These are phyloP conservation scores for Termitomyces sp. DNA, from an alignment of 768 basidiomycete species.

Conservation along the genomic window DNA sequence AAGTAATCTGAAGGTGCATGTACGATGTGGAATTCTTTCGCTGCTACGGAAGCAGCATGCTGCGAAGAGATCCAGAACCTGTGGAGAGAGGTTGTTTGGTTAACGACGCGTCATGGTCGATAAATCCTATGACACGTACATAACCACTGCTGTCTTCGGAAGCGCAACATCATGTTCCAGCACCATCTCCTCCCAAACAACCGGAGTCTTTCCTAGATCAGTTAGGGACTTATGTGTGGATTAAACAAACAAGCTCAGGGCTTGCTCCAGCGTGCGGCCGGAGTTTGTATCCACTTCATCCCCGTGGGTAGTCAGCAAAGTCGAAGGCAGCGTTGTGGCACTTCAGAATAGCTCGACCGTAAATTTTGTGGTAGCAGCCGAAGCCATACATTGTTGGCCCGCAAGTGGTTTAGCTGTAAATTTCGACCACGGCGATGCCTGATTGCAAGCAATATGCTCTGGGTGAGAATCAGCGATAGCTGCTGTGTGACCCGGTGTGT, in stretches of 20 bases:
- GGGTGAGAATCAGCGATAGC: constrained; percentile 63
- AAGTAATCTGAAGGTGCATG: constrained; percentile 77
- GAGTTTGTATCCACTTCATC: constrained; percentile 74
- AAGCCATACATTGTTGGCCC: constrained; percentile 76
- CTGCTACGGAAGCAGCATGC: constrained; percentile 52
- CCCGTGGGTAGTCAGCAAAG: constrained; percentile 74
- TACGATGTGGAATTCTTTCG: constrained; percentile 56
- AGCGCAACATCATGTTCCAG: constrained; percentile 43
- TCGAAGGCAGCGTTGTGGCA: constrained; percentile 48
- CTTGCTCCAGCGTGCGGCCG: constrained; percentile 56
- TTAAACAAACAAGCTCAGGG: constrained; percentile 57
- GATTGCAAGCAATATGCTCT: constrained; percentile 66
- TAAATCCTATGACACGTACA: constrained; percentile 35
- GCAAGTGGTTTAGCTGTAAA: constrained; percentile 78
- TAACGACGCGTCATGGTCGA: not conserved
- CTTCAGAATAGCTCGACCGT: constrained; percentile 46
- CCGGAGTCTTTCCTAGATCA: constrained; percentile 60
- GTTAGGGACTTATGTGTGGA: constrained; percentile 52
- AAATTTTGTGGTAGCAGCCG: constrained; percentile 56
- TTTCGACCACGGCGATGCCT: constrained; percentile 50
- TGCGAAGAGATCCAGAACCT: constrained; percentile 72
- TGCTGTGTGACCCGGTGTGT: constrained; percentile 81
- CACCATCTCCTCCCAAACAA: constrained; percentile 85
- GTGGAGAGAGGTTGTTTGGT: not conserved
- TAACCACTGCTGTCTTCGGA: constrained; percentile 47